These are phyloP conservation scores for Pinus taeda DNA, from an alignment of 75 land plant species.

Conservation along the genomic window DNA sequence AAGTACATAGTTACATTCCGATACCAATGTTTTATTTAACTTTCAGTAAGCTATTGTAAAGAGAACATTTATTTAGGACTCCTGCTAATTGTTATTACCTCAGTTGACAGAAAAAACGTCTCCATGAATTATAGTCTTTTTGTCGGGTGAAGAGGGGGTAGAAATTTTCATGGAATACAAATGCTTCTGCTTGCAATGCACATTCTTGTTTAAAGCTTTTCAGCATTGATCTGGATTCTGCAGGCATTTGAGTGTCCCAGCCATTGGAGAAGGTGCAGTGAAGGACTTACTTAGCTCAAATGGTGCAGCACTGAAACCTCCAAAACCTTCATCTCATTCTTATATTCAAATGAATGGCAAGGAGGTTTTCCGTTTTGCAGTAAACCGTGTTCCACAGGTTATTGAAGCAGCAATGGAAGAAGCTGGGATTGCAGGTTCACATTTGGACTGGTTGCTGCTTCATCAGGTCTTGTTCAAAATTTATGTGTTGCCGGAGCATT, in stretches of 20 bases:
- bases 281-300: conserved; percentile 33
- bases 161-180: background rate
- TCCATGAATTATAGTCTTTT: background rate
- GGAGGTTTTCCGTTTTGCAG: conserved; percentile 95
- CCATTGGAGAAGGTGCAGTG: conserved; percentile 27
- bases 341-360: conserved; percentile 95
- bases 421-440: conserved; percentile 64
- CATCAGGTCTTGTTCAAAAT: conserved; percentile 67
- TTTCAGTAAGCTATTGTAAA: background rate
- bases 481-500: background rate
- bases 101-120: background rate
- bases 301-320: conserved; percentile 48
- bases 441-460: conserved; percentile 89
- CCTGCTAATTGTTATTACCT: background rate
- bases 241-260: conserved; percentile 67
- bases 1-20: conserved; percentile 39
- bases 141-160: background rate
- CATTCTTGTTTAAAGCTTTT: background rate
- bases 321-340: conserved; percentile 47
- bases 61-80: background rate
- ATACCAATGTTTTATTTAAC: background rate
- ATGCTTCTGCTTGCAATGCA: background rate
- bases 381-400: conserved; percentile 70
- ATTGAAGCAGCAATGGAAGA: conserved; percentile 78
- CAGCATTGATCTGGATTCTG: conserved; percentile 22